Percentiles rank a stretch among this genome's conserved stretches.
These are phyloP conservation scores for Gymnopus androsaceus DNA, from an alignment of 1,284 basidiomycete species.

Conservation along the genomic window DNA sequence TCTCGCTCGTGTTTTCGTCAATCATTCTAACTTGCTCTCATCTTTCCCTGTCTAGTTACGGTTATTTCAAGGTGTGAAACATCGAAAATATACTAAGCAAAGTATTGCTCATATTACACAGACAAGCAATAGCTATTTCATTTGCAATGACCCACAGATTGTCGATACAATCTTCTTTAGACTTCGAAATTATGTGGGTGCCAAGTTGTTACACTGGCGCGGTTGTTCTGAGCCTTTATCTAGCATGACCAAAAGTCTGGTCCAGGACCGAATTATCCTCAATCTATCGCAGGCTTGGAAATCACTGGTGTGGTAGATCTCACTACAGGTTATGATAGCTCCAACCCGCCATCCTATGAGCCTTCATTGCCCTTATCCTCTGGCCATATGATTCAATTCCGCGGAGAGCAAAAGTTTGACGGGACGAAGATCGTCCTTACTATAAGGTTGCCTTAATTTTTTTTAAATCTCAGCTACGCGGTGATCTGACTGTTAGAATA, in stretches of 20 bases:
- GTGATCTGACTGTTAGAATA: conserved; percentile 26
- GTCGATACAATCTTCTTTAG: conserved; percentile 69
- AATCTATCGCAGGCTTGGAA: conserved; percentile 56
- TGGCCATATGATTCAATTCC: conserved; percentile 84
- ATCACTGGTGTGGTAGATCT: conserved; percentile 72
- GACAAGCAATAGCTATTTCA: conserved; percentile 84
- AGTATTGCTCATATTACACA: conserved; percentile 28
- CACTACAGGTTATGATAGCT: conserved; percentile 73
- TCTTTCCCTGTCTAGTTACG: conserved; percentile 38
- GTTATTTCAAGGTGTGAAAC: conserved; percentile 55
- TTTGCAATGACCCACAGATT: conserved; percentile 63
- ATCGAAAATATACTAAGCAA: conserved; percentile 18
- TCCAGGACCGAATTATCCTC: conserved; percentile 49
- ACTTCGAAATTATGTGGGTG: conserved; percentile 51
- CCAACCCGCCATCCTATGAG: conserved; percentile 63
- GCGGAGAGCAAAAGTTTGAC: conserved; percentile 46
- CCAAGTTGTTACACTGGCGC: neutral
- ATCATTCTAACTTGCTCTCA: neutral
- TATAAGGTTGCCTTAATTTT: conserved; percentile 51
- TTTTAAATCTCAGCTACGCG: conserved; percentile 1
- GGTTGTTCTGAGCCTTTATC: neutral
- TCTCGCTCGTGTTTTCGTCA: conserved; percentile 17
- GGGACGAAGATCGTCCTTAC: conserved; percentile 63
- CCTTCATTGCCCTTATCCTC: conserved; percentile 72
- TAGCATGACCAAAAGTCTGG: neutral